phyloP scores from a whole-genome alignment of 2,329 filamentous ascomycete species.

The Stromatinia cepivora region DNA sequence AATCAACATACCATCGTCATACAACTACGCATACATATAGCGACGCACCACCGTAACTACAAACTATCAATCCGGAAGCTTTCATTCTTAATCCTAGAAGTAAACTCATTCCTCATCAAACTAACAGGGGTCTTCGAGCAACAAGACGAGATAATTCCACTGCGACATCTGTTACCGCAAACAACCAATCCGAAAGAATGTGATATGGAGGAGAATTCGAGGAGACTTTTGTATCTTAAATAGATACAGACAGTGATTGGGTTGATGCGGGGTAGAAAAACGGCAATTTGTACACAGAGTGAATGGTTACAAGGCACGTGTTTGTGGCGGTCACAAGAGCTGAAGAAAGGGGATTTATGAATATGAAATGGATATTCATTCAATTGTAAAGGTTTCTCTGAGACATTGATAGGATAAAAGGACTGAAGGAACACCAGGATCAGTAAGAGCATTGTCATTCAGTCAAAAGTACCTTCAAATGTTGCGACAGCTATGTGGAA shows the following conservation, averaged over 20 bases:
- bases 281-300: not conserved
- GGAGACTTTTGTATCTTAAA: not conserved
- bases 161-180: no score
- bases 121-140: no score
- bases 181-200: not conserved
- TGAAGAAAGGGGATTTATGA: no score
- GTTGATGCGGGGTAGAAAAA: not conserved
- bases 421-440: not conserved
- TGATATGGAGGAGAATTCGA: not conserved
- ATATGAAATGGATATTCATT: not conserved
- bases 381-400: no score
- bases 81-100: no score
- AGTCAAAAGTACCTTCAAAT: fast-evolving
- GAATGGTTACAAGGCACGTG: not conserved
- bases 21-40: no score
- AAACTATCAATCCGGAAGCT: no score
- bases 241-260: not conserved
- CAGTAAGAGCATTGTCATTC: not conserved
- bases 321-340: no score
- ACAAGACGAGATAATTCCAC: no score
- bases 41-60: no score
- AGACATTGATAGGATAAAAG: not conserved
- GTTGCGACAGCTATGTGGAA: not conserved
- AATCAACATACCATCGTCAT: no score
- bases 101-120: no score